phyloP scores from a whole-genome alignment of 495 filamentous ascomycete species.

The Aspergillus wentii region DNA sequence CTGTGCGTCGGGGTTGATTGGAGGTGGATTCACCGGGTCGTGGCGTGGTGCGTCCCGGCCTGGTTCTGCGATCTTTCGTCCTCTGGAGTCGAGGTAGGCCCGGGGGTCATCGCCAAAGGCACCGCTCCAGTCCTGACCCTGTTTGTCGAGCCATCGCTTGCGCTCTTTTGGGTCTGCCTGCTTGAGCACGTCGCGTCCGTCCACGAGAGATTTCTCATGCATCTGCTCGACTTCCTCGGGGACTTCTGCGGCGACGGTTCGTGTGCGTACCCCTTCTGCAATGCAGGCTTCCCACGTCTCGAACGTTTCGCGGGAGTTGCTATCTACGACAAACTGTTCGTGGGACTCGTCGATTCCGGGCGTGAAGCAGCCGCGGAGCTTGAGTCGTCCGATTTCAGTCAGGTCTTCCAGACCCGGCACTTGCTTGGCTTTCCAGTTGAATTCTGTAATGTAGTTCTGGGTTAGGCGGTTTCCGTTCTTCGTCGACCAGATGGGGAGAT shows the following conservation, averaged over 20 bases:
- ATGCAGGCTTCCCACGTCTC: conserved; percentile 91
- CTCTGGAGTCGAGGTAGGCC: conserved; percentile 45
- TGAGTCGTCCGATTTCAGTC: conserved; percentile 71
- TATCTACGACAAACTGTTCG: conserved; percentile 75
- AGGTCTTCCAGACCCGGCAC: conserved; percentile 66
- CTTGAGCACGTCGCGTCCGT: conserved; percentile 75
- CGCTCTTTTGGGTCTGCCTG: conserved; percentile 63
- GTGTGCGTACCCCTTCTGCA: conserved; percentile 72
- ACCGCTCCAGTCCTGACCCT: conserved; percentile 85
- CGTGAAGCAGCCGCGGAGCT: conserved; percentile 76
- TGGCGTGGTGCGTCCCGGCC: conserved; percentile 50
- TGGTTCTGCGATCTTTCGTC: conserved; percentile 49
- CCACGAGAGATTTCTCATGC: conserved; percentile 72
- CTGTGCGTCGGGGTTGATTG: conserved; percentile 29
- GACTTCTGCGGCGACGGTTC: conserved; percentile 61
- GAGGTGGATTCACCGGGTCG: conserved; percentile 50
- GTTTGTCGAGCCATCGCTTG: conserved; percentile 69
- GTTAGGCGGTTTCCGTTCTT: conserved; percentile 65
- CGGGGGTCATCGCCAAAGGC: conserved; percentile 69
- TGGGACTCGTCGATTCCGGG: conserved; percentile 90
- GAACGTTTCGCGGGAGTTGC: conserved; percentile 84
- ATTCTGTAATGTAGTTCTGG: conserved; percentile 85
- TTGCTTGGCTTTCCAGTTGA: conserved; percentile 53
- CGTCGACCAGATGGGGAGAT: conserved; percentile 84
- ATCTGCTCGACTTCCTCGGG: conserved; percentile 61